Percentiles rank a stretch among this genome's conserved stretches.
phyloP scores from a whole-genome alignment of 805 yeast species.

The Cyberlindnera xylosilytica region DNA sequence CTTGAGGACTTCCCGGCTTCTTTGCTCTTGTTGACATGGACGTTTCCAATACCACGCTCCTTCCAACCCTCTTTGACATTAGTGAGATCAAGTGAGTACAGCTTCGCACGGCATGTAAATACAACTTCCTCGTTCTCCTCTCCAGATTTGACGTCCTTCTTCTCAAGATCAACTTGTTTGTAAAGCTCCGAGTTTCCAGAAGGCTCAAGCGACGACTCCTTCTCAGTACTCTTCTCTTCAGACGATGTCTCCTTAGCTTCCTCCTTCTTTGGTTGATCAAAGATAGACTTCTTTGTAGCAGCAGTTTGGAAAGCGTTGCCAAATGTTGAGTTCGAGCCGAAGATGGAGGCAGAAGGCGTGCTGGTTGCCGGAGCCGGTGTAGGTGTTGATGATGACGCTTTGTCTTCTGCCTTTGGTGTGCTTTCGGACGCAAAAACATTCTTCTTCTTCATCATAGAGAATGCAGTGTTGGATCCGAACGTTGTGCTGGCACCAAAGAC shows the following conservation, averaged over 20 bases:
- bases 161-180: conserved; percentile 58
- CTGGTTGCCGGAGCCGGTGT: conserved; percentile 18
- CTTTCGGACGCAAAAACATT: conserved; percentile 38
- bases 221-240: conserved; percentile 24
- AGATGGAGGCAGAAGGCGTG: conserved; percentile 26
- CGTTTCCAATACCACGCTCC: conserved; percentile 86
- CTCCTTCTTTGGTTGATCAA: conserved; percentile 37
- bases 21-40: conserved; percentile 64
- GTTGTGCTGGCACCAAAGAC: conserved; percentile 54
- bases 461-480: conserved; percentile 41
- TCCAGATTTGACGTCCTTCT: conserved; percentile 70
- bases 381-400: not conserved
- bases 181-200: conserved; percentile 36
- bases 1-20: conserved; percentile 50
- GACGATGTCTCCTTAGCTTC: conserved; percentile 14
- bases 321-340: conserved; percentile 46
- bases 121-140: conserved; percentile 81
- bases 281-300: conserved; percentile 51
- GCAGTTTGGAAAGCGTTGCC: conserved; percentile 55
- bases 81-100: conserved; percentile 70
- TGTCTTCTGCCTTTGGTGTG: not conserved
- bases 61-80: conserved; percentile 83
- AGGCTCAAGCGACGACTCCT: conserved; percentile 10
- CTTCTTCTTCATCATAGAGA: conserved; percentile 30
- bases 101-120: conserved; percentile 69